Evolutionary conservation across 352 stramenopile species (phyloP), one percentile per base, ranked within the genome.

Genomic region (Phytophthora melonis): DNA sequence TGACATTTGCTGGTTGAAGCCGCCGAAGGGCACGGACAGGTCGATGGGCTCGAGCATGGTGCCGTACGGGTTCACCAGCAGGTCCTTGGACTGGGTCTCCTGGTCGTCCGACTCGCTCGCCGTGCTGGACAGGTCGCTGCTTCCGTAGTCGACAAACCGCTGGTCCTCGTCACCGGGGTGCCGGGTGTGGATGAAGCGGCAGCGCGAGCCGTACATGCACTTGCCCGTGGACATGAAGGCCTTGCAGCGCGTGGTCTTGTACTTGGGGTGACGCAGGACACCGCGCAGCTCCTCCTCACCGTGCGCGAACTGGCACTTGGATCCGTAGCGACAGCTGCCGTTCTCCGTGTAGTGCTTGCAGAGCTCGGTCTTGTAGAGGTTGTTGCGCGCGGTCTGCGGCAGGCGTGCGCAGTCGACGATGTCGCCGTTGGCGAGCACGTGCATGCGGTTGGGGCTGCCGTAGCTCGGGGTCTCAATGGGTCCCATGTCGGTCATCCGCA

Each of bases 231-330:
- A 85, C 65, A 94, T 52, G 69, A 93, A 97, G 41, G 88, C 90
- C 77, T 97, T 97, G 84, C 92, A 97, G 18, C 90, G 90, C 34
- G 90, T 95, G 14, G 92, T 97, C 83, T 97, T 97, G 88, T 97
- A 97, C 78, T 97, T 96, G 43, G 92, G 92, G 77, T 97, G 92
- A 49, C 91, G 89, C 58, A 96, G 78, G 21, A 97, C 88, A 18
- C 89, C 87, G 41, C 92, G 87, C 10, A 97, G 81, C 65, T 97
- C 92, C 0, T 94, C 86, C 47, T 91, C 75, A 16, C 92, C 92
- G 68, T 97, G 92, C 5, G 92, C 92, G 69, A 97, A 97, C 73
- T 97, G 92, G 81, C 92, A 97, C 76, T 96, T 96, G 78, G 79
- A 83, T 8, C 86, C 91, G 72, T 97, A 97, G 56, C 91, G 88